Base-by-base conservation (phyloP, 257 asterid species). In the Solanum megistacrolobum region DNA sequence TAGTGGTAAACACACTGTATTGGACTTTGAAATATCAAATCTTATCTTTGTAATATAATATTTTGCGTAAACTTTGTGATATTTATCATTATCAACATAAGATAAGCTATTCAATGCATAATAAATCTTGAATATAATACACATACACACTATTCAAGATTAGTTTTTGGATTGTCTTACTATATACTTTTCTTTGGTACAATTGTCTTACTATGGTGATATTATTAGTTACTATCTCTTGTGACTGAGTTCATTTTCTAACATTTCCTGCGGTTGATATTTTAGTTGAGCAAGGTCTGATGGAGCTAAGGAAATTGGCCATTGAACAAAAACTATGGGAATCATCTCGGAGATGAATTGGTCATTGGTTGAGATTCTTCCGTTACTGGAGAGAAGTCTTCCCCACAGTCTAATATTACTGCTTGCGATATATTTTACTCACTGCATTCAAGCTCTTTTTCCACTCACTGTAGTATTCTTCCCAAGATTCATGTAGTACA, bases 231-330 rank as follows among this genome's bases (percentile, higher is more conserved):
- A 43, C 62, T 8, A 79, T 79, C 25, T 32, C 60, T 78, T 78
- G 62, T 43, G 65, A 20, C 25, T 74, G 13, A 32, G 25, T 43
- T 68, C 34, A 79, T 79, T 29, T 69, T 60, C 81, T 88, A 75
- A 87, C 75, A 46, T 75, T 21, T 46, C n/a, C 16, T 75, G 48
- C 62, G 43, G 38, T 88, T 87, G 83, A 68, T 72, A 86, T 72
- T 32, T 88, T 88, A 92, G 94, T 89, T 86, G 94, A 92, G 89
- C 93, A 88, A 89, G 94, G 93, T 20, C 74, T 92, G 86, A 90
- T 88, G 90, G 94, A 92, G 89, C 90, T 92, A 85, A 89, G 92
- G 86, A 92, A 91, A 89, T 78, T 91, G 88, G 90, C 91, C 27
- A 91, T 92, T 79, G 94, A 92, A 85, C 89, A 65, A 41, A 89